Percentiles rank a stretch among this genome's conserved stretches.
Conservation (phyloP, 1,284 basidiomycete species). For the Marasmius tenuissimus region DNA sequence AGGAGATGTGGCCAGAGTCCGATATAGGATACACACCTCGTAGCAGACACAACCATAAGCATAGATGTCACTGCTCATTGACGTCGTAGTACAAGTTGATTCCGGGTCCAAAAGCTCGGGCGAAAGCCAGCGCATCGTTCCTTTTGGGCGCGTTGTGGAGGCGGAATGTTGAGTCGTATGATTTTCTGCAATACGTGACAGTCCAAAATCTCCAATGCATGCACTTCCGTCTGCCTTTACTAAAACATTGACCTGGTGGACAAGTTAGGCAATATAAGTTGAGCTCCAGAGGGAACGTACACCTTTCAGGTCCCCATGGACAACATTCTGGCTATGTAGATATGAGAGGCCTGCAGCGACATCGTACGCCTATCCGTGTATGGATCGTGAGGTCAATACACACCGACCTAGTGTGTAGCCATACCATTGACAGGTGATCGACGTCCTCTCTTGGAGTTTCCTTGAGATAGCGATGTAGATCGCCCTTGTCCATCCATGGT, state of each 20-base stretch:
- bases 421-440: neutral
- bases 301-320: neutral
- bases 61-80: neutral
- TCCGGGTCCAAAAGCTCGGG: neutral
- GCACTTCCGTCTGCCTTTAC: neutral
- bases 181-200: neutral
- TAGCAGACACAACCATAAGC: neutral
- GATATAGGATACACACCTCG: neutral
- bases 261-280: neutral
- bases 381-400: neutral
- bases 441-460: neutral
- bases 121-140: neutral
- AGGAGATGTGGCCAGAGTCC: neutral
- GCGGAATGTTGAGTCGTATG: neutral
- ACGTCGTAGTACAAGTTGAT: no score
- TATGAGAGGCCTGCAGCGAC: neutral
- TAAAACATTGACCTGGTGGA: neutral
- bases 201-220: neutral
- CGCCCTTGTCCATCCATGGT: constrained; percentile 6
- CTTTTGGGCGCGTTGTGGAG: neutral
- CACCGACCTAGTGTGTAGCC: neutral
- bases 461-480: neutral
- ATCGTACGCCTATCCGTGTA: neutral
- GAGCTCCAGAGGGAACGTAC: neutral
- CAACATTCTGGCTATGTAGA: neutral